Conservation (phyloP, 129 eudicot species). For the Artemisia tridentata region DNA sequence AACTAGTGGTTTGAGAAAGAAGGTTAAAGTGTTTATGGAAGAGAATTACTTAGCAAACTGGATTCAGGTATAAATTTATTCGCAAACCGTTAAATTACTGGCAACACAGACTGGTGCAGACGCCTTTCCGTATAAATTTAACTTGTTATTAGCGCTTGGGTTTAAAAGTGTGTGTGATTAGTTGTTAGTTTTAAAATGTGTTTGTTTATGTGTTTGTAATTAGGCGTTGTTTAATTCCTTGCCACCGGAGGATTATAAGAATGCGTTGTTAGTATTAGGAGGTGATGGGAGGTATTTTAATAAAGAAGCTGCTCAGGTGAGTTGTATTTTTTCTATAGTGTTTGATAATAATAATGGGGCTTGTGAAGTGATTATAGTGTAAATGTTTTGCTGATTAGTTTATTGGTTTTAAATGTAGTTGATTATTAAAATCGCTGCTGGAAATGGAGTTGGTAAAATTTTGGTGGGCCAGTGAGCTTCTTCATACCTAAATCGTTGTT, state of each 20-base stretch:
- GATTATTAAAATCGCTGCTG: conserved; percentile 93
- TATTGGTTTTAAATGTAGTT: conserved; percentile 47
- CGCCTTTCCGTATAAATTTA: too few species aligned
- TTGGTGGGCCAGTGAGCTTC: conserved; percentile 90
- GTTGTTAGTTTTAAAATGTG: background rate
- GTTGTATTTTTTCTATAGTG: background rate
- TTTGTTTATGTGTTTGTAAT: conserved; percentile 10
- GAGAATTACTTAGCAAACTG: conserved; percentile 92
- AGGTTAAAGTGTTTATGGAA: conserved; percentile 94
- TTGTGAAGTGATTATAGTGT: conserved; percentile 5
- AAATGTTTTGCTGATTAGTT: conserved; percentile 12
- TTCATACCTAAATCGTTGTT: conserved; percentile 10
- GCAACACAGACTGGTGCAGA: too few species aligned
- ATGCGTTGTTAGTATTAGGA: conserved; percentile 84
- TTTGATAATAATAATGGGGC: conserved; percentile 3
- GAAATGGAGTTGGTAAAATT: conserved; percentile 92
- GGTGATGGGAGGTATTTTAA: conserved; percentile 97
- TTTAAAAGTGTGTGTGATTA: conserved; percentile 3
- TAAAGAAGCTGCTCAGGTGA: conserved; percentile 95
- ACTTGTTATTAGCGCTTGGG: background rate
- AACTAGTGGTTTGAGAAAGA: conserved; percentile 94
- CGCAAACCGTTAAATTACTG: too few species aligned
- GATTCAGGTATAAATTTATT: conserved; percentile 76
- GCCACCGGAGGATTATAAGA: conserved; percentile 81
- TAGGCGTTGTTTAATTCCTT: conserved; percentile 90